A percentile compares a stretch with the other conserved stretches of the same genome.
Conservation (phyloP, 129 eudicot genomes). For the Lonicera japonica region DNA sequence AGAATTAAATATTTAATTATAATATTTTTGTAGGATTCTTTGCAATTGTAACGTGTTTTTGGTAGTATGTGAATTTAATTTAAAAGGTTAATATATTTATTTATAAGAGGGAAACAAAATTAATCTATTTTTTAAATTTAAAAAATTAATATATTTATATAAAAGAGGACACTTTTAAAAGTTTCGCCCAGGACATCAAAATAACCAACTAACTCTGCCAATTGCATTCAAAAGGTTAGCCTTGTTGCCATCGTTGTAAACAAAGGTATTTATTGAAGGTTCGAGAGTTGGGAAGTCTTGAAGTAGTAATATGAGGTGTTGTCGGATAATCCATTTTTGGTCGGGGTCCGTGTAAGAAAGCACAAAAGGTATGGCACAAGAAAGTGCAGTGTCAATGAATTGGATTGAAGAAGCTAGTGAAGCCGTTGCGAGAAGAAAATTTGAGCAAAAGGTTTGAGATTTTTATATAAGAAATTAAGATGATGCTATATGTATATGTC, state of each 20-base stretch:
- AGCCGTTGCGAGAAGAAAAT: slow-evolving; percentile 29
- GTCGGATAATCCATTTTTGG: slow-evolving; percentile 61
- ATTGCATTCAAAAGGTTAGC: slow-evolving; percentile 38
- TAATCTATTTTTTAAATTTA: too few species aligned
- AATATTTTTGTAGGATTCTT: too few species aligned
- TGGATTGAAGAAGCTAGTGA: slow-evolving; percentile 26
- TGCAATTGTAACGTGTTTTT: too few species aligned
- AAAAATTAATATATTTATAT: too few species aligned
- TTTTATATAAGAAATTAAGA: neutral
- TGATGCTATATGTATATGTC: neutral
- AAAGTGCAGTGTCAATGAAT: slow-evolving; percentile 55
- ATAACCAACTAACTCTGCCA: too few species aligned
- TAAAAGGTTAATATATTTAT: too few species aligned
- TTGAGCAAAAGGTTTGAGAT: neutral
- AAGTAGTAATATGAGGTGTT: slow-evolving; percentile 44
- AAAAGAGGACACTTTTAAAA: too few species aligned
- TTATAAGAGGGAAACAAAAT: too few species aligned
- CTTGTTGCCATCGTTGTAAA: slow-evolving; percentile 47
- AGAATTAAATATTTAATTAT: too few species aligned
- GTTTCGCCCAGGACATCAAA: too few species aligned
- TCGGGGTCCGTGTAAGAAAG: slow-evolving; percentile 49
- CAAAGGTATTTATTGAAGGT: slow-evolving; percentile 28
- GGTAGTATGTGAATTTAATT: too few species aligned
- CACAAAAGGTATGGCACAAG: slow-evolving; percentile 20
- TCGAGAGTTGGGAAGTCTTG: slow-evolving; percentile 35